phyloP scores from a whole-genome alignment of 305 asterid genomes.

The Rubia balearica region DNA sequence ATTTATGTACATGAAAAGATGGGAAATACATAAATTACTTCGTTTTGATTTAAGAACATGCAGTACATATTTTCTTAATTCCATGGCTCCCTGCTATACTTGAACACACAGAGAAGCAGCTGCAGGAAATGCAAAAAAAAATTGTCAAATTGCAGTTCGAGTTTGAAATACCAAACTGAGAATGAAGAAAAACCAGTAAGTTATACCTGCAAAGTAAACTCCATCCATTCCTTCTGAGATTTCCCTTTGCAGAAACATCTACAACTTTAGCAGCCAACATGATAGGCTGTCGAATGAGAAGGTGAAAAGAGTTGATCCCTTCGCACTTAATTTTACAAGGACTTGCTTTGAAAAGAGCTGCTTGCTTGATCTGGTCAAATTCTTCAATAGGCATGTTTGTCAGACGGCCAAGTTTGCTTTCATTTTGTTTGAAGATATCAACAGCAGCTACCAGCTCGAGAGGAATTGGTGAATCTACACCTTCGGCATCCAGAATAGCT shows the following conservation, averaged over 20 bases:
- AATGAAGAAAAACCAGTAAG: not conserved
- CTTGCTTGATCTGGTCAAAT: constrained; percentile 71
- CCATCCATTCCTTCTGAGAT: constrained; percentile 58
- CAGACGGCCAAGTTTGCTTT: constrained; percentile 77
- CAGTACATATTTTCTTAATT: constrained; percentile 47
- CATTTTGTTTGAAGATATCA: constrained; percentile 86
- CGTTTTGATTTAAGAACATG: constrained; percentile 55
- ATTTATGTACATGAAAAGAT: constrained; percentile 17
- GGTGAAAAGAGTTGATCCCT: constrained; percentile 70
- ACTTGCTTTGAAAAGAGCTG: constrained; percentile 68
- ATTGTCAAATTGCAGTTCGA: constrained; percentile 10
- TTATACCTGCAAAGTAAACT: constrained; percentile 59
- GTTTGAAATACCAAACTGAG: constrained; percentile 5
- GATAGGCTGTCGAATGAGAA: constrained; percentile 60
- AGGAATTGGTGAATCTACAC: constrained; percentile 76
- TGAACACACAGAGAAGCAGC: constrained; percentile 97
- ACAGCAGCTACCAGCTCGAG: constrained; percentile 45
- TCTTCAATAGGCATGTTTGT: constrained; percentile 70
- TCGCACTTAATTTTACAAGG: constrained; percentile 80
- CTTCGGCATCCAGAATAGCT: constrained; percentile 92
- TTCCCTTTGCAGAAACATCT: constrained; percentile 94
- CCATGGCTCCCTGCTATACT: constrained; percentile 84
- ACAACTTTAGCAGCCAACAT: constrained; percentile 66
- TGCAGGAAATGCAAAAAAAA: constrained; percentile 27
- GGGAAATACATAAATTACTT: constrained; percentile 16